Conservation (phyloP, 345 rosid genomes). For the Citrus trifoliata region DNA sequence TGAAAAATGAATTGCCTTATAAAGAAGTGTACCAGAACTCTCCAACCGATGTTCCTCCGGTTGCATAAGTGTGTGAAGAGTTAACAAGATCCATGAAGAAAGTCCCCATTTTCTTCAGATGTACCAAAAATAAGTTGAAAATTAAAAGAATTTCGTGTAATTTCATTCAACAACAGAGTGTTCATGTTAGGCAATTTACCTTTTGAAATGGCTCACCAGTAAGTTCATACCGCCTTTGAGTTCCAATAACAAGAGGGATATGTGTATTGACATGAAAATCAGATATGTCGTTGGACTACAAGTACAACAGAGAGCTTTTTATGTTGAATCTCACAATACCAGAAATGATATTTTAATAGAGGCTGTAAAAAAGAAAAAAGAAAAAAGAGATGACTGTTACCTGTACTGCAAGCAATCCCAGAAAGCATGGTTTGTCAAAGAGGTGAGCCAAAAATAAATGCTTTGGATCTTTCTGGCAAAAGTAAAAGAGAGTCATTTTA, state of each 20-base stretch:
- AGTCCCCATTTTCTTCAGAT: conserved; percentile 39
- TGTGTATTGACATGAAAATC: conserved; percentile 53
- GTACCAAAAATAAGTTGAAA: background rate
- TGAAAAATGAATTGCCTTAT: background rate
- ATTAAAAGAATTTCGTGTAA: background rate
- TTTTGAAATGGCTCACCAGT: conserved; percentile 46
- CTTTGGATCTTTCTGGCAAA: conserved; percentile 40
- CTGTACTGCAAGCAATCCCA: conserved; percentile 52
- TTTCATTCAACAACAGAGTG: too few relatives aligned
- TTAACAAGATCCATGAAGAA: conserved; percentile 82
- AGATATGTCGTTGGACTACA: conserved; percentile 47
- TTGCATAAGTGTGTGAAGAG: conserved; percentile 82
- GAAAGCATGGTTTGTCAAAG: conserved; percentile 58
- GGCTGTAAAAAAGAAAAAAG: background rate
- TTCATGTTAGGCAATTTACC: conserved; percentile 20
- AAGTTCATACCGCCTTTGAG: conserved; percentile 54
- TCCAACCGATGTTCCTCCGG: conserved; percentile 77
- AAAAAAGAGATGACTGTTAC: conserved; percentile 17
- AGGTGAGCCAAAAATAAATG: conserved; percentile 52
- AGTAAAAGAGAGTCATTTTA: background rate
- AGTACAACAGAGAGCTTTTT: background rate
- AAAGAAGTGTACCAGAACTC: conserved; percentile 72
- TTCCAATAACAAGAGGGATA: conserved; percentile 47
- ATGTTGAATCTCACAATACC: background rate
- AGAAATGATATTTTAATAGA: background rate